A percentile compares a stretch with the other conserved stretches of the same genome.
Evolutionary conservation across 225 moss, liverwort and hornwort genomes (phyloP).

Genomic region (Pseudisothecium myosuroides): DNA sequence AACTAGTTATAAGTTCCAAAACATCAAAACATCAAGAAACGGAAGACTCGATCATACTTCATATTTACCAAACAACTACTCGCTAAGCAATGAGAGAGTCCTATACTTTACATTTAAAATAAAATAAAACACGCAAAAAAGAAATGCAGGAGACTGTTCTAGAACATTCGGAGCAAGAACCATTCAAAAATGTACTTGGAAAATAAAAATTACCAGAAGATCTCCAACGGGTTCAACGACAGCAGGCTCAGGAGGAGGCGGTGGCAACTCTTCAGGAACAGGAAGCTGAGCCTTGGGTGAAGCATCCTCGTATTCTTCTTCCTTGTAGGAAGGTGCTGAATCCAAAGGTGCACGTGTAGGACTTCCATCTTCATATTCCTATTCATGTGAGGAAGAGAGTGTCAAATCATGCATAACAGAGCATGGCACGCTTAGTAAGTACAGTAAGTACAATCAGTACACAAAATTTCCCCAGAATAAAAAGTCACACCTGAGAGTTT

Average conservation of each 20-base stretch:
- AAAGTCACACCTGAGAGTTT: neutral
- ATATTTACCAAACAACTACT: neutral
- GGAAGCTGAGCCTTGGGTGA: slow-evolving; percentile 57
- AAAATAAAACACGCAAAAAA: neutral
- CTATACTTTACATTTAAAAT: neutral
- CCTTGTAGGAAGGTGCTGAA: slow-evolving; percentile 46
- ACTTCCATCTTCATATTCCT: slow-evolving; percentile 55
- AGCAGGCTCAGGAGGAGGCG: slow-evolving; percentile 43
- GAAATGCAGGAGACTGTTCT: neutral
- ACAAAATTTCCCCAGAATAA: neutral
- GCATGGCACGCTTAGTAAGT: neutral
- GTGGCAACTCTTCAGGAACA: slow-evolving; percentile 38
- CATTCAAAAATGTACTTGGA: neutral
- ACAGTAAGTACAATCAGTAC: neutral
- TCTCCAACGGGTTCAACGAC: slow-evolving; percentile 58
- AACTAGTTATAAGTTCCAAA: neutral
- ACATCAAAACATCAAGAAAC: neutral
- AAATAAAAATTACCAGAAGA: slow-evolving; percentile 50
- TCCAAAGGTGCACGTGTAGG: slow-evolving; percentile 40
- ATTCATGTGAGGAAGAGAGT: slow-evolving; percentile 3
- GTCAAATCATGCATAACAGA: neutral
- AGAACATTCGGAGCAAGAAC: neutral
- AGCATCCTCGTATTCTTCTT: slow-evolving; percentile 72
- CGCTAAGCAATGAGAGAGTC: neutral
- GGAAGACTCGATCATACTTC: neutral